Percentiles rank a stretch among this genome's conserved stretches.
Evolutionary conservation across 305 asterid species (phyloP).

Genomic region (Fraxinus baroniana): DNA sequence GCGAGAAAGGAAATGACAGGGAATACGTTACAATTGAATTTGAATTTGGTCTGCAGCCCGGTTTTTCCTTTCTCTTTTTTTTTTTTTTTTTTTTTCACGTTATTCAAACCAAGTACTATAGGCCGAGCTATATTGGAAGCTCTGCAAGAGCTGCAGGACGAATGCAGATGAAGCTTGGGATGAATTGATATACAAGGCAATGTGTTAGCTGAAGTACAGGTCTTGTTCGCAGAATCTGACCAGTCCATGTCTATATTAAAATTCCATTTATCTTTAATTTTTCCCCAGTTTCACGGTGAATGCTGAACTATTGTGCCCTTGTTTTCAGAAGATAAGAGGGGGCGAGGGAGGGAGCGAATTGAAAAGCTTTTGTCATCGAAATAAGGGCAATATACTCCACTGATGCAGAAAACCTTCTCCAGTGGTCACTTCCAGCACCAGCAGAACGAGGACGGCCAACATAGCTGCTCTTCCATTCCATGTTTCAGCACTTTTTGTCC

Average conservation of each 20-base stretch:
- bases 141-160: neutral
- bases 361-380: slow-evolving; percentile 34
- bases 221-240: slow-evolving; percentile 6
- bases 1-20: no score
- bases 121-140: neutral
- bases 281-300: slow-evolving; percentile 17
- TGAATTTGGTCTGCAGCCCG: no score
- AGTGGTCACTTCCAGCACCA: slow-evolving; percentile 84
- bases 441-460: slow-evolving; percentile 81
- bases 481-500: slow-evolving; percentile 99
- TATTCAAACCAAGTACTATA: neutral
- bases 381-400: slow-evolving; percentile 77
- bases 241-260: slow-evolving; percentile 8
- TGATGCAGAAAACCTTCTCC: slow-evolving; percentile 94
- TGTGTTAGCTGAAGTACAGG: neutral
- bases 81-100: neutral
- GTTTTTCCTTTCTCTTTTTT: neutral
- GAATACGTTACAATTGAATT: no score
- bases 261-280: slow-evolving; percentile 10
- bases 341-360: neutral
- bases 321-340: no score
- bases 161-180: slow-evolving; percentile 17
- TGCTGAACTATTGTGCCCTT: slow-evolving; percentile 8
- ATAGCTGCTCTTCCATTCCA: slow-evolving; percentile 99
- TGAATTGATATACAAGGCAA: neutral